Conservation (phyloP, 2,329 filamentous ascomycete species). For the Cordyceps farinosa region DNA sequence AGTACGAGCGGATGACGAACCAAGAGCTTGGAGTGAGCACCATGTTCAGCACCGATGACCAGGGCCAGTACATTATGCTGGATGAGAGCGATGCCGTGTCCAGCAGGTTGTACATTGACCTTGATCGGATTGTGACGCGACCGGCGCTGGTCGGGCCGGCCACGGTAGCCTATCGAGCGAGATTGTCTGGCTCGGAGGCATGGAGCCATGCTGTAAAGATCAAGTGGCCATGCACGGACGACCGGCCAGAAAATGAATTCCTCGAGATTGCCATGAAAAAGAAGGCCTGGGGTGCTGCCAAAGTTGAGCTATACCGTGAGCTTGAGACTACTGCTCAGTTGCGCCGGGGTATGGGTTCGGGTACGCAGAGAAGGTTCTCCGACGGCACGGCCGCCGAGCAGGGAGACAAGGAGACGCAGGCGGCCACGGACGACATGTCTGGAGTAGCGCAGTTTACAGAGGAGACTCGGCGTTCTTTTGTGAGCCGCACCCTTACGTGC, state of each 20-base stretch:
- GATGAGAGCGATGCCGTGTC: not conserved
- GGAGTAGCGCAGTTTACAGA: conserved; percentile 11
- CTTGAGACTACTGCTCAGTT: not conserved
- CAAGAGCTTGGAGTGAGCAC: not conserved
- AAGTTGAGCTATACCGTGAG: not conserved
- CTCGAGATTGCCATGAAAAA: not conserved
- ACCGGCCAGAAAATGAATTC: not conserved
- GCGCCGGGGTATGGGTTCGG: not conserved
- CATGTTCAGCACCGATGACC: not conserved
- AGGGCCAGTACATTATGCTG: not conserved
- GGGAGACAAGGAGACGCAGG: too few species aligned
- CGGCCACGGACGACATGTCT: too few species aligned
- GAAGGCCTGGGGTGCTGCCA: not conserved
- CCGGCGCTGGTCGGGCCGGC: not conserved
- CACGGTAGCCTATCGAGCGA: not conserved
- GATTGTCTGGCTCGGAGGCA: not conserved
- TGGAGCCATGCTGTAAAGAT: conserved; percentile 11
- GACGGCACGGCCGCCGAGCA: not conserved
- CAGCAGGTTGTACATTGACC: not conserved
- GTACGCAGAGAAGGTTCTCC: not conserved
- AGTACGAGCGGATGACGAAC: not conserved
- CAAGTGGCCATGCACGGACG: not conserved
- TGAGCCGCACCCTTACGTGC: conserved; percentile 23
- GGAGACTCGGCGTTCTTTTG: conserved; percentile 18
- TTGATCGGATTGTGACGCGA: not conserved